Evolutionary conservation across 1,284 basidiomycete species (phyloP).

Genomic region (Schizophyllum commune): DNA sequence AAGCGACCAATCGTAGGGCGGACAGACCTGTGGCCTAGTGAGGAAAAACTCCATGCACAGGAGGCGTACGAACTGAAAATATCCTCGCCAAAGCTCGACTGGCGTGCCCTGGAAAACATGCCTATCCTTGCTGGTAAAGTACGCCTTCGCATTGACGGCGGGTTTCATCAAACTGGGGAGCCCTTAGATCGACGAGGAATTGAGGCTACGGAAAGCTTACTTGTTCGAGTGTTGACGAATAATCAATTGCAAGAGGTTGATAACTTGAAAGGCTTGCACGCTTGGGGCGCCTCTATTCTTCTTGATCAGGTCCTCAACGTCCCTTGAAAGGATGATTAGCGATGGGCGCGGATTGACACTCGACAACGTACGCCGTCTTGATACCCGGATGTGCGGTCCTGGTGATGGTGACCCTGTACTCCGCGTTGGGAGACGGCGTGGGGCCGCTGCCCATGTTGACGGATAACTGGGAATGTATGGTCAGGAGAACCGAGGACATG

Average conservation of each 20-base stretch:
- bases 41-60: background rate
- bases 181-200: no score
- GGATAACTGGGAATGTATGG: background rate
- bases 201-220: background rate
- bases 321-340: background rate
- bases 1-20: slow-evolving; percentile 32
- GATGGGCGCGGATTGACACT: background rate
- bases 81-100: slow-evolving; percentile 39
- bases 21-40: slow-evolving; percentile 27
- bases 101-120: slow-evolving; percentile 17
- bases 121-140: slow-evolving; percentile 10
- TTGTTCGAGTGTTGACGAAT: background rate
- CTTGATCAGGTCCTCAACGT: background rate
- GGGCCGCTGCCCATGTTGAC: background rate
- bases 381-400: background rate
- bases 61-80: slow-evolving; percentile 31
- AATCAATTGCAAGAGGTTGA: background rate
- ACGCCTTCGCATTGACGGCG: slow-evolving; percentile 17
- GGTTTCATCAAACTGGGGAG: no score
- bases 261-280: background rate
- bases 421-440: background rate
- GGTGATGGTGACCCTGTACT: background rate
- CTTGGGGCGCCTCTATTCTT: background rate
- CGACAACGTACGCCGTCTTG: background rate
- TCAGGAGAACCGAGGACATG: background rate